Evolutionary conservation across 2,329 filamentous ascomycete species (phyloP).

Genomic region (Fusarium sp.): DNA sequence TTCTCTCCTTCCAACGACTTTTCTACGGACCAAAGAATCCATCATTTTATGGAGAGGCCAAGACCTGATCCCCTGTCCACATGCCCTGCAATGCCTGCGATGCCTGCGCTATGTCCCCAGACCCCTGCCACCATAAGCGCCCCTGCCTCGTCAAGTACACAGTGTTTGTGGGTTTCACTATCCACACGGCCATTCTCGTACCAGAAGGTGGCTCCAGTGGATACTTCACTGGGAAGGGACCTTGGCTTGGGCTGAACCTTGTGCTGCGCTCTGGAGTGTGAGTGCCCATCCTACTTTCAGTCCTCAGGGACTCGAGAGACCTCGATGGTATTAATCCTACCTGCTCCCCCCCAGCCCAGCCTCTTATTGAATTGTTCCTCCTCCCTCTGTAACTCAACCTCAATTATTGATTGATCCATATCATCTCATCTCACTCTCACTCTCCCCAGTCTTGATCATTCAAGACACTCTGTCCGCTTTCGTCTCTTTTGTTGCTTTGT

Average conservation of each 20-base stretch:
- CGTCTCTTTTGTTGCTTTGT: conserved; percentile 42
- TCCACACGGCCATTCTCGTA: conserved; percentile 36
- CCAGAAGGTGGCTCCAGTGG: conserved; percentile 41
- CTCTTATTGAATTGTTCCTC: conserved; percentile 14
- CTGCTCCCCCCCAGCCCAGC: conserved; percentile 22
- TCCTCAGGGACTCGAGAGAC: conserved; percentile 16
- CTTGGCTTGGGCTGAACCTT: conserved; percentile 34
- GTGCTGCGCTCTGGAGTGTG: conserved; percentile 17
- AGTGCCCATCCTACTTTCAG: conserved; percentile 23
- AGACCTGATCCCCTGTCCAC: conserved; percentile 17
- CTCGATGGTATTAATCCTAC: conserved; percentile 40
- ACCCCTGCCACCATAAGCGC: conserved; percentile 32
- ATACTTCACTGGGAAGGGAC: conserved; percentile 29
- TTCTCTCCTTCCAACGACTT: conserved; percentile 20
- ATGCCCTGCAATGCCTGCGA: conserved; percentile 12
- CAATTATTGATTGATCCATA: conserved; percentile 33
- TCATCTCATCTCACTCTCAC: background rate
- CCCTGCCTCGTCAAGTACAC: conserved; percentile 36
- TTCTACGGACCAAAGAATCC: conserved; percentile 22
- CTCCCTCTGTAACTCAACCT: conserved; percentile 27
- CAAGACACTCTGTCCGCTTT: conserved; percentile 39
- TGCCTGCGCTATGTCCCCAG: conserved; percentile 10
- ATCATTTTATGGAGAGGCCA: conserved; percentile 14
- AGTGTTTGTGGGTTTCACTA: conserved; percentile 3
- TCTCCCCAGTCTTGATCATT: conserved; percentile 8